Evolutionary conservation across 2,329 filamentous ascomycete species (phyloP).

Genomic region (Cladosporium halotolerans): DNA sequence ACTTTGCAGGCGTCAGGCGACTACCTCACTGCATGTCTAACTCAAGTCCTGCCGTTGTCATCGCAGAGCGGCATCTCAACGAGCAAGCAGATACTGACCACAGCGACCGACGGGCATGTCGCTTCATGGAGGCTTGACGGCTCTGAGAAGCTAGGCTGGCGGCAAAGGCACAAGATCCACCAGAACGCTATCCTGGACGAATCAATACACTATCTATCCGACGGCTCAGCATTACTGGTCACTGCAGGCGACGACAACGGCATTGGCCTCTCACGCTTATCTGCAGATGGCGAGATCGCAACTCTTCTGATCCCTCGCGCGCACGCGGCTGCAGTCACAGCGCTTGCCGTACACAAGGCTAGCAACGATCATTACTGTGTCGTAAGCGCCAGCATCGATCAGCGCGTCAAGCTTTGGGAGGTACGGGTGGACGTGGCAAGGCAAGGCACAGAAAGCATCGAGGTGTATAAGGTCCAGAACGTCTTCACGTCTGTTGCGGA

Average conservation of each 20-base stretch:
- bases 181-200: conserved; percentile 71
- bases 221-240: conserved; percentile 48
- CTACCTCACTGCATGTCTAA: conserved; percentile 59
- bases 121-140: conserved; percentile 47
- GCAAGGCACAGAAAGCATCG: conserved; percentile 24
- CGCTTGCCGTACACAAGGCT: conserved; percentile 34
- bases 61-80: conserved; percentile 1
- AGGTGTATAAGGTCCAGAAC: conserved; percentile 25
- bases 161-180: conserved; percentile 52
- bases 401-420: conserved; percentile 44
- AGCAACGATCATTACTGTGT: conserved; percentile 14
- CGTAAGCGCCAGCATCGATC: conserved; percentile 39
- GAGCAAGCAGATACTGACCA: conserved; percentile 51
- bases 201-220: conserved; percentile 28
- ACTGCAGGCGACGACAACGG: conserved; percentile 89
- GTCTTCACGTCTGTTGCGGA: conserved; percentile 49
- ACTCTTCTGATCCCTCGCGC: conserved; percentile 49
- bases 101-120: conserved; percentile 75
- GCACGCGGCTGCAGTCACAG: conserved; percentile 67
- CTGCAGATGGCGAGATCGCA: conserved; percentile 3
- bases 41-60: conserved; percentile 48
- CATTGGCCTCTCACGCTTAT: conserved; percentile 52
- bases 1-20: conserved; percentile 31
- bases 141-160: conserved; percentile 27
- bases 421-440: conserved; percentile 22